phyloP scores from a whole-genome alignment of 2,329 filamentous ascomycete genomes.

The Talaromyces sp. region DNA sequence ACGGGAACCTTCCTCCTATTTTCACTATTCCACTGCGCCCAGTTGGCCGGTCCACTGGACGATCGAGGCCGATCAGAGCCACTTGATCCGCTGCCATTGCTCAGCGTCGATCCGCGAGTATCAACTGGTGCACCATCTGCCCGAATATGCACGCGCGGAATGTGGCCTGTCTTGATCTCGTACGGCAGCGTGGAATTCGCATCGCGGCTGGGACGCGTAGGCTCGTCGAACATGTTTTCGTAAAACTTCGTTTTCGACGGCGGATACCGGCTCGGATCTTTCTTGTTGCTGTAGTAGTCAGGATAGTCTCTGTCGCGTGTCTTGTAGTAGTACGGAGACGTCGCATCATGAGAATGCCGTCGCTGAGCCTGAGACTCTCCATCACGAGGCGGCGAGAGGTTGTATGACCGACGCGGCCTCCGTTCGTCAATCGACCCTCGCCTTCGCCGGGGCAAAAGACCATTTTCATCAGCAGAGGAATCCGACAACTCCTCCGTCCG shows the following conservation, averaged over 20 bases:
- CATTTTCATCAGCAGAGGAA: constrained; percentile 18
- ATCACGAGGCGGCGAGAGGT: constrained; percentile 23
- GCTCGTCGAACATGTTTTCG: constrained; percentile 20
- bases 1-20: constrained; percentile 9
- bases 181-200: background rate
- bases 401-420: constrained; percentile 14
- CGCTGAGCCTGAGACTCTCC: constrained; percentile 20
- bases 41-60: constrained; percentile 13
- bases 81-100: constrained; percentile 18
- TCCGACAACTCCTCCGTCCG: constrained; percentile 16
- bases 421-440: constrained; percentile 12
- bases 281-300: background rate
- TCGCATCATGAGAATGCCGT: constrained; percentile 31
- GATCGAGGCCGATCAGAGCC: constrained; percentile 18
- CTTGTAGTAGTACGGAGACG: constrained; percentile 4
- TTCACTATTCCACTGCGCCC: constrained; percentile 17
- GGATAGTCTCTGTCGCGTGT: background rate
- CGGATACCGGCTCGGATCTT: constrained; percentile 7
- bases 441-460: constrained; percentile 14
- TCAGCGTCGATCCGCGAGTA: constrained; percentile 16
- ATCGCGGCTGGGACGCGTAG: background rate
- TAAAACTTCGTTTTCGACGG: constrained; percentile 19
- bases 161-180: constrained; percentile 9
- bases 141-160: constrained; percentile 17
- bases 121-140: constrained; percentile 23